Base-by-base conservation (phyloP, 1,284 basidiomycete species). In the Prillingera fragicola region DNA sequence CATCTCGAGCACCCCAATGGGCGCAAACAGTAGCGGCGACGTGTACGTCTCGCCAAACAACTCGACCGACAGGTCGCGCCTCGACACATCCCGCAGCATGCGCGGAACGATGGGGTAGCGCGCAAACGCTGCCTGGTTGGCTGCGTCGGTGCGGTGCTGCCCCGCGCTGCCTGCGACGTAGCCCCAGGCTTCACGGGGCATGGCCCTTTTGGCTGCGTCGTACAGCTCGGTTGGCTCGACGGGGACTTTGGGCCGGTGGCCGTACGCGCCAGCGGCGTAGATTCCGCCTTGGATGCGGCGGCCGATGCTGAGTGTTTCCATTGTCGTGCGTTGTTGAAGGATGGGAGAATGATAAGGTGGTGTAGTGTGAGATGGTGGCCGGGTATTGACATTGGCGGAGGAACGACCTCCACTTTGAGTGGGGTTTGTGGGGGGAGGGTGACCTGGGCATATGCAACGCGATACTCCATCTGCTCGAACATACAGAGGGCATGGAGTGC, bases 1-100 rank as follows among this genome's bases (percentile, higher is more conserved):
- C 47, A 85, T 79, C 8, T 77, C 80, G 59, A 87, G 85, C 3
- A 83, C 80, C 6, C 85, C 85, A 31, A 89, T 77, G 0, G 85
- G 85, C 1, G 81, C 83, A 41, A 87, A 68, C 46, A 85, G 71
- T 10, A 88, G 57, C 0, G 85, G 85, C 1, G 79, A 73, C 6
- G 78, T 68, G 43, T 83, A 71, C 28, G 73, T 82, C 27, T 81
- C 77, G 3, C 85, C 86, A 58, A 88, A 79, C n/a, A 81, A 57
- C 6, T 72, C 73, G 12, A 70, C 75, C 3, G 82, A 78, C 13
- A 87, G 72, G 52, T 73, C 78, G 15, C 85, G 78, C 8, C 67
- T 60, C 3, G 80, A 80, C 0, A 78, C 81, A 55, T 86, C 74
- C n/a, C 80, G 78, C 33, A 88, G 75, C 83, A 88, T 83, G 5